Conservation (phyloP, 805 yeast species). For the Cyberlindnera japonica region DNA sequence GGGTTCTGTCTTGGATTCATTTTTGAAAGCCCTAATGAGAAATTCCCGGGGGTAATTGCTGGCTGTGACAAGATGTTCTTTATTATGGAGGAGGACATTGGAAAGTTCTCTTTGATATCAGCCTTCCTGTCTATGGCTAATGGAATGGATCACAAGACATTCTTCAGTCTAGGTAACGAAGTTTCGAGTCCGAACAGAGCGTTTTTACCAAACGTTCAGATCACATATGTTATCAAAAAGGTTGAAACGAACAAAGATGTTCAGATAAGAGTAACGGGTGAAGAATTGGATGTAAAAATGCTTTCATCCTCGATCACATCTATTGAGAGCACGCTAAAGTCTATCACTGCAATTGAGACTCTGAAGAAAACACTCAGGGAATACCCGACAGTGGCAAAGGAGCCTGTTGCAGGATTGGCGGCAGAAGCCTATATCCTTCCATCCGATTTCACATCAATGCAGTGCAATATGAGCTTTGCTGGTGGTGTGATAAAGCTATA, state of each 20-base stretch:
- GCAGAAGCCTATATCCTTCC: constrained; percentile 19
- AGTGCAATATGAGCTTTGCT: constrained; percentile 54
- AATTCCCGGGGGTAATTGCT: constrained; percentile 65
- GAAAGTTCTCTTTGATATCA: constrained; percentile 64
- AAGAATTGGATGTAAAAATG: constrained; percentile 61
- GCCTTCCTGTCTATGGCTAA: constrained; percentile 71
- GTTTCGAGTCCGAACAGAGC: constrained; percentile 53
- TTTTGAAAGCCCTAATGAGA: constrained; percentile 41
- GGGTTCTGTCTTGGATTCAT: constrained; percentile 79
- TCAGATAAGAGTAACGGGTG: constrained; percentile 57
- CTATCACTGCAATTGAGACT: constrained; percentile 43
- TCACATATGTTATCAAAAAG: constrained; percentile 39
- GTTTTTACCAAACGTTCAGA: constrained; percentile 64
- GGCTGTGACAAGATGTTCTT: constrained; percentile 78
- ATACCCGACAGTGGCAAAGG: constrained; percentile 4
- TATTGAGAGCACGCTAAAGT: constrained; percentile 48
- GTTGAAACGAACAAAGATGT: constrained; percentile 33
- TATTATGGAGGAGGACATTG: constrained; percentile 54
- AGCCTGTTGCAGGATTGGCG: not conserved
- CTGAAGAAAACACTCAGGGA: constrained; percentile 22
- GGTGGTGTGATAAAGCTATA: constrained; percentile 58
- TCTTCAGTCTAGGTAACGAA: constrained; percentile 46
- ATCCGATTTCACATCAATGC: constrained; percentile 36
- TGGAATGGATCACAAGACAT: constrained; percentile 48
- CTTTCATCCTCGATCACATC: constrained; percentile 52